Conservation (phyloP, 140 eudicot genomes). For the Senecio squalidus region DNA sequence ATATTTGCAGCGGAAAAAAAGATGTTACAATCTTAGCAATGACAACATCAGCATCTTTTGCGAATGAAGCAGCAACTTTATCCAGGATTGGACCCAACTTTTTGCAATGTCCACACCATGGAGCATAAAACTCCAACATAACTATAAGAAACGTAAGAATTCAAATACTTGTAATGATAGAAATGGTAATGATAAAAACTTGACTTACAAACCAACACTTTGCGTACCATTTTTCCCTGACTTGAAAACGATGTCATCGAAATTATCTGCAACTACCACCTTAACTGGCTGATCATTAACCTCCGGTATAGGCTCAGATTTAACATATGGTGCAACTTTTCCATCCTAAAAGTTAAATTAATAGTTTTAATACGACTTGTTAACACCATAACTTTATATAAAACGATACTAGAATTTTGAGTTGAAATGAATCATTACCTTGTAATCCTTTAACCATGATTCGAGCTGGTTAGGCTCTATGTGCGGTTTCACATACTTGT, state of each 20-base stretch:
- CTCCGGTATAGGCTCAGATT: conserved; percentile 82
- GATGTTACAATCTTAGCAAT: conserved; percentile 79
- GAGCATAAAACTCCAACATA: conserved; percentile 80
- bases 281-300: conserved; percentile 75
- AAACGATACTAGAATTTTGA: neutral
- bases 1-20: neutral
- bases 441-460: conserved; percentile 73
- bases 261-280: conserved; percentile 75
- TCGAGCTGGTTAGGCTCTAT: conserved; percentile 68
- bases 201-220: conserved; percentile 3
- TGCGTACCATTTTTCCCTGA: conserved; percentile 79
- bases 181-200: conserved; percentile 2
- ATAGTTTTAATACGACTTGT: neutral
- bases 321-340: conserved; percentile 54
- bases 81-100: conserved; percentile 78
- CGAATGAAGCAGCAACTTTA: conserved; percentile 71
- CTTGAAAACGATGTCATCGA: conserved; percentile 63
- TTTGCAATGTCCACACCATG: conserved; percentile 97
- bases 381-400: neutral
- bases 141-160: too few relatives aligned
- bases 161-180: too few relatives aligned
- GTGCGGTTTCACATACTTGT: conserved; percentile 64
- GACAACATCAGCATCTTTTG: conserved; percentile 51
- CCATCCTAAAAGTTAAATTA: conserved; percentile 58
- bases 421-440: conserved; percentile 33